Percentiles rank a stretch among this genome's conserved stretches.
phyloP scores from a whole-genome alignment of 129 eudicot genomes.

The Artemisia argyi region DNA sequence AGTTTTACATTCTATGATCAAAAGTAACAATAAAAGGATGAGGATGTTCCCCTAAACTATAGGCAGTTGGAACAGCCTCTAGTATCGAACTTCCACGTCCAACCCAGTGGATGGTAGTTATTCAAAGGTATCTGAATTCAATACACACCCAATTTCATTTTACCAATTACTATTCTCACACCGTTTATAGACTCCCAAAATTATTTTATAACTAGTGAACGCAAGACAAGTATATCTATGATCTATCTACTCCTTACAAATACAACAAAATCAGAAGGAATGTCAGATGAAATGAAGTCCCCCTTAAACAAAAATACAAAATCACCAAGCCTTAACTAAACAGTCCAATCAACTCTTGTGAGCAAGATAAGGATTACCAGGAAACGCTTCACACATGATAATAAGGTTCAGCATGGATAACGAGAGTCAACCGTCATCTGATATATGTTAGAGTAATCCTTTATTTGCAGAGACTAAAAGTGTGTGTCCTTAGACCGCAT shows the following conservation, averaged over 20 bases:
- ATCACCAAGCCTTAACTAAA: background rate
- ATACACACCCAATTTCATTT: no score
- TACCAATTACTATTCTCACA: no score
- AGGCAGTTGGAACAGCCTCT: no score
- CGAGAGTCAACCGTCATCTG: background rate
- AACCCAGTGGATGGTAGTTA: no score
- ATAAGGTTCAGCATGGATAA: constrained; percentile 5
- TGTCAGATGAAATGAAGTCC: constrained; percentile 3
- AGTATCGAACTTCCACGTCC: no score
- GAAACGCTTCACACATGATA: background rate
- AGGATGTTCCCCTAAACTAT: no score
- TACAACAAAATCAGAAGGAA: background rate
- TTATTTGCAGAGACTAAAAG: constrained; percentile 10
- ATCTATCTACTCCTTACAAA: background rate
- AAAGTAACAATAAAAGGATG: no score
- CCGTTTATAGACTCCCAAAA: no score
- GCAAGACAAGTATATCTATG: background rate
- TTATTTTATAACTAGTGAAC: background rate
- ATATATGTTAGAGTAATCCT: constrained; percentile 5
- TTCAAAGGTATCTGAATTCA: no score
- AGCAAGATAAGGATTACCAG: constrained; percentile 5
- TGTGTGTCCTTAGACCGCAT: constrained; percentile 32
- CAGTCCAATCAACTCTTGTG: constrained; percentile 15
- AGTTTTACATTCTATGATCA: no score
- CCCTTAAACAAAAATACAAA: constrained; percentile 13